Evolutionary conservation across 495 filamentous ascomycete genomes (phyloP), one percentile per base, ranked within the genome.

Genomic region (Jackrogersella minutella): DNA sequence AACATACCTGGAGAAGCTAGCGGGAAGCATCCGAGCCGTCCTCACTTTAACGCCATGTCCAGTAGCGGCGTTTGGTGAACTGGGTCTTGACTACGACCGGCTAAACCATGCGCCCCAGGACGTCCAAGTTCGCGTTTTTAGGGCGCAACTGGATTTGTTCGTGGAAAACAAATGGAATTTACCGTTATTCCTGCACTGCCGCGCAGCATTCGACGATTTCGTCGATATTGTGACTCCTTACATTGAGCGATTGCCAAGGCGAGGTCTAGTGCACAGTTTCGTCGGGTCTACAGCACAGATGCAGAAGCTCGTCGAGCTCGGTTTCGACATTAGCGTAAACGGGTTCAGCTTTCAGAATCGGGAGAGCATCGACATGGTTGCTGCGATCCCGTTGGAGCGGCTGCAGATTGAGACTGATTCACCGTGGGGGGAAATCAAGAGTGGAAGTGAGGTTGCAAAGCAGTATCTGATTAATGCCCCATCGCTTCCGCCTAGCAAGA

Each of bases 71-170:
- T 94, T 93, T 74, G 91, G 91, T 11, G 91, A 95, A 69, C 88
- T 95, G 21, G 91, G 92, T 0, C 81, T 94, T 0, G 91, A 95
- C 69, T 95, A 93, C 68, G 91, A 95, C 72, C 82, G 91, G 2
- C 76, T 95, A 2, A 86, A 85, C 59, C 79, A 89, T 36, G 85
- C 82, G 31, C 76, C 82, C 2, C 88, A 86, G 61, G 88, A 91
- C 17, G 80, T 81, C 5, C 91, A 95, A 71, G 78, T 91, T 19
- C 84, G 85, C 51, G 91, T 88, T 62, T 95, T 94, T 64, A 85
- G 84, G 41, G 81, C 80, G 7, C 92, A 94, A 68, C 80, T 82
- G 19, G 89, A 92, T 46, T 74, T 92, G 4, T 74, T 91, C 10
- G 75, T 93, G 4, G 90, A 90, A 0, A 43, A 62, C 9, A 81